Percentiles rank a stretch among this genome's conserved stretches.
These are phyloP conservation scores for Scedosporium dehoogii DNA, from an alignment of 2,329 filamentous ascomycete genomes.

Conservation along the genomic window DNA sequence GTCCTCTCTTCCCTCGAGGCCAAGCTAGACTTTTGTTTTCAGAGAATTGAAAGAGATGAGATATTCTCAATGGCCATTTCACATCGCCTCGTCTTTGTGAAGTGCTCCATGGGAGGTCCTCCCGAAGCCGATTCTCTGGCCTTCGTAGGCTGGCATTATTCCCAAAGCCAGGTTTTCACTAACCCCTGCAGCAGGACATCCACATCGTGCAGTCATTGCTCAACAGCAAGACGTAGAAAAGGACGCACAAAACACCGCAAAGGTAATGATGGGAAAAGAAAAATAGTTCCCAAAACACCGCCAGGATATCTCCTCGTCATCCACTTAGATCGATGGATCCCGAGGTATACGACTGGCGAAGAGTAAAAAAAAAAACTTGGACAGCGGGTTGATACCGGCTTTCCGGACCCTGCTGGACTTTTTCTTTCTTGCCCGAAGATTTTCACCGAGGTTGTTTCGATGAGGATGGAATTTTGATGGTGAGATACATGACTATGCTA, in stretches of 20 bases:
- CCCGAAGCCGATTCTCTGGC: slow-evolving; percentile 43
- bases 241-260: not conserved
- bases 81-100: slow-evolving; percentile 47
- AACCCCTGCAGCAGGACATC: not conserved
- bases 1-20: not conserved
- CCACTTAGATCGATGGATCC: slow-evolving; percentile 60
- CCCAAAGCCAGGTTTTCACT: not conserved
- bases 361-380: slow-evolving; percentile 49
- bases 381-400: slow-evolving; percentile 18
- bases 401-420: slow-evolving; percentile 37
- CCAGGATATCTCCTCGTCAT: slow-evolving; percentile 85
- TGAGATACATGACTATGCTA: slow-evolving; percentile 52
- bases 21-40: not conserved
- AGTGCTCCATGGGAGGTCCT: slow-evolving; percentile 68
- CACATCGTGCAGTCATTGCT: not conserved
- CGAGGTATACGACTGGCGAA: slow-evolving; percentile 94
- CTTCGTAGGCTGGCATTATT: not conserved
- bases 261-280: not conserved
- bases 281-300: slow-evolving; percentile 29
- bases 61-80: slow-evolving; percentile 62
- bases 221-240: not conserved
- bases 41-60: slow-evolving; percentile 7
- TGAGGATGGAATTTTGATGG: slow-evolving; percentile 77
- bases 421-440: slow-evolving; percentile 67
- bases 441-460: slow-evolving; percentile 50